Evolutionary conservation across 495 filamentous ascomycete genomes (phyloP).

Genomic region (Neurospora tetraspora): DNA sequence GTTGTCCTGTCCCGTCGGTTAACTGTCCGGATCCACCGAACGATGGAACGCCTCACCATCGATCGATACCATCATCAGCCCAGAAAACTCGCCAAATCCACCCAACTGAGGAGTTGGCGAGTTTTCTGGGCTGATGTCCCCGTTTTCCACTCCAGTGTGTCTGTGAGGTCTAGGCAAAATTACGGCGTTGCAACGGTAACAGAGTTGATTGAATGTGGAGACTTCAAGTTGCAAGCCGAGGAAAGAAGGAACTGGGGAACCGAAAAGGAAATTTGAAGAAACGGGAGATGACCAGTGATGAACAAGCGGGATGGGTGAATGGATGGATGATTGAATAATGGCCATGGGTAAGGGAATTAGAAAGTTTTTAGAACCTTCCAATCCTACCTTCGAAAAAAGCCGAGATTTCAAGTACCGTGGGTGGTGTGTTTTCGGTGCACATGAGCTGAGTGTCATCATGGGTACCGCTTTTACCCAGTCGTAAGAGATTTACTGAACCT

Average conservation of each 20-base stretch:
- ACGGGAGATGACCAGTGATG: background rate
- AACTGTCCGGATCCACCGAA: background rate
- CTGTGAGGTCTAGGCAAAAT: background rate
- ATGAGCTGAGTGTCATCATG: background rate
- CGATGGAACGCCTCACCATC: background rate
- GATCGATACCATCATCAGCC: too few relatives aligned
- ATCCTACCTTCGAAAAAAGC: background rate
- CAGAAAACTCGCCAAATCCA: background rate
- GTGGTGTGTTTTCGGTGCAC: background rate
- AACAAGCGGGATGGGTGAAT: background rate
- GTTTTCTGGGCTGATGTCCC: background rate
- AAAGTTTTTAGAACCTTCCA: background rate
- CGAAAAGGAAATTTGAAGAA: background rate
- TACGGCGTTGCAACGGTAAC: background rate
- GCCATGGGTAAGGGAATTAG: background rate
- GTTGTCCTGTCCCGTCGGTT: background rate
- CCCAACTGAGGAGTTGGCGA: background rate
- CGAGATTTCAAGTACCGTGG: background rate
- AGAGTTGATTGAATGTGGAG: background rate
- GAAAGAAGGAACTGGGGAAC: background rate
- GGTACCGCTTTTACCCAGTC: too few relatives aligned
- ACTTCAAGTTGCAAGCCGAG: background rate
- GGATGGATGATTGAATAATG: background rate
- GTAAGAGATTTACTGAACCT: too few relatives aligned
- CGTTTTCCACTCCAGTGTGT: background rate